phyloP scores from a whole-genome alignment of 495 filamentous ascomycete species.

The Pyrenula massariospora region DNA sequence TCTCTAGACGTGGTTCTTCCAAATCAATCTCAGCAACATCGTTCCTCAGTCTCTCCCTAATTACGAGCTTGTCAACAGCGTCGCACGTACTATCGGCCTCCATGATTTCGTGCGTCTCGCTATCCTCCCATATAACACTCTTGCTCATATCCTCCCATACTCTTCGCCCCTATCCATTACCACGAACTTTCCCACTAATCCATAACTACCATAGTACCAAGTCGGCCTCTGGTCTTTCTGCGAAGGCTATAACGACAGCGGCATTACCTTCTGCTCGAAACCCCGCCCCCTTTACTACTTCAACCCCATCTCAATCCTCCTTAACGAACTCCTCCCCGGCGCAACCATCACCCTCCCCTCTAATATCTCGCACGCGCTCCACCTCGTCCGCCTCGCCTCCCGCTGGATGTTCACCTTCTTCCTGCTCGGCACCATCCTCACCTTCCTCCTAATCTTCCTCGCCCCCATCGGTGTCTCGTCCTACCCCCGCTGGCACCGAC shows the following conservation, averaged over 20 bases:
- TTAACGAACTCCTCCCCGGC: conserved; percentile 65
- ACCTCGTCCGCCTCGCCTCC: conserved; percentile 64
- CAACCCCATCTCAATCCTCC: conserved; percentile 71
- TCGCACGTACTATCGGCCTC: conserved; percentile 77
- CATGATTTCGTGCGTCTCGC: conserved; percentile 53
- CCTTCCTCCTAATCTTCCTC: conserved; percentile 56
- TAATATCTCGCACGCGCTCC: conserved; percentile 56
- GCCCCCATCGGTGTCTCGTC: conserved; percentile 41
- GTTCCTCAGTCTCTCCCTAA: conserved; percentile 67
- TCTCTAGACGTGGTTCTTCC: conserved; percentile 63
- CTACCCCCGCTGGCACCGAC: conserved; percentile 36
- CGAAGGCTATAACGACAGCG: conserved; percentile 62
- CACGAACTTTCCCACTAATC: neutral
- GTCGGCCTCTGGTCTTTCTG: conserved; percentile 88
- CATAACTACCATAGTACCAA: no score
- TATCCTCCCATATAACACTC: no score
- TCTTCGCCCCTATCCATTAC: no score
- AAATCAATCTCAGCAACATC: conserved; percentile 72
- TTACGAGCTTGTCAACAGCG: conserved; percentile 67
- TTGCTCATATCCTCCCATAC: no score
- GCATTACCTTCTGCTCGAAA: conserved; percentile 62
- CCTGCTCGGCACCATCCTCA: conserved; percentile 53
- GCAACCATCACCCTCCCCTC: conserved; percentile 72
- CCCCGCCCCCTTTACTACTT: conserved; percentile 72
- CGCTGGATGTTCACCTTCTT: conserved; percentile 90